Conservation (phyloP, 495 filamentous ascomycete species). For the Aspergillus cavernicola region DNA sequence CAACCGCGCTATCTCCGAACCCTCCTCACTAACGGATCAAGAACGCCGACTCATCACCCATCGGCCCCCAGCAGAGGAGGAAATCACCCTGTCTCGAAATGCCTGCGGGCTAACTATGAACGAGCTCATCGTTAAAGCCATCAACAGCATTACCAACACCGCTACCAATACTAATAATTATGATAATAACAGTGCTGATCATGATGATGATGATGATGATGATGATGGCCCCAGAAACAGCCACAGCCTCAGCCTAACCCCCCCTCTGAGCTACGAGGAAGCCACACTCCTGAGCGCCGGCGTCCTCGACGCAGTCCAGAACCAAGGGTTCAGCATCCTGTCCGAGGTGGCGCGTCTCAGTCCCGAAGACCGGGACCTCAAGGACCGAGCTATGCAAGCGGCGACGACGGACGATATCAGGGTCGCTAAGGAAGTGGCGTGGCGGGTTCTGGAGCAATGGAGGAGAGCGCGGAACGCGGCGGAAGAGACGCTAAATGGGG, state of each 20-base stretch:
- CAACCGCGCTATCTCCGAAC: slow-evolving; percentile 13
- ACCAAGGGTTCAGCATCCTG: not conserved
- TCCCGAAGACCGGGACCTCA: slow-evolving; percentile 7
- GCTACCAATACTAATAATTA: not conserved
- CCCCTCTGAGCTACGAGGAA: not conserved
- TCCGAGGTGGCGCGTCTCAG: slow-evolving; percentile 2
- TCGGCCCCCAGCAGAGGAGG: slow-evolving; percentile 7
- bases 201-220: too few relatives aligned
- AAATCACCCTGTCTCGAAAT: slow-evolving; percentile 11
- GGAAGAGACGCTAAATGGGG: not conserved
- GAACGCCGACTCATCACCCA: slow-evolving; percentile 10
- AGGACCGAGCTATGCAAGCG: slow-evolving; percentile 6
- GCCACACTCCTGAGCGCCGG: slow-evolving; percentile 3
- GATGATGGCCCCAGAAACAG: not conserved
- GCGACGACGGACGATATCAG: slow-evolving; percentile 10
- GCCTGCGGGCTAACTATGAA: slow-evolving; percentile 5
- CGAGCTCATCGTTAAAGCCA: slow-evolving; percentile 14
- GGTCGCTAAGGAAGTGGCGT: slow-evolving; percentile 2
- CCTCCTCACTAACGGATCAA: slow-evolving; percentile 12
- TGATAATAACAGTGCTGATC: too few relatives aligned
- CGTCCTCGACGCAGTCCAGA: not conserved
- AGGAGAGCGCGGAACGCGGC: not conserved
- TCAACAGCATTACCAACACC: slow-evolving; percentile 4
- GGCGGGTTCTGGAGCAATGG: not conserved
- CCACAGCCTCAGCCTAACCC: not conserved